phyloP scores from a whole-genome alignment of 208 protist species.

The Crithidia bombi region DNA sequence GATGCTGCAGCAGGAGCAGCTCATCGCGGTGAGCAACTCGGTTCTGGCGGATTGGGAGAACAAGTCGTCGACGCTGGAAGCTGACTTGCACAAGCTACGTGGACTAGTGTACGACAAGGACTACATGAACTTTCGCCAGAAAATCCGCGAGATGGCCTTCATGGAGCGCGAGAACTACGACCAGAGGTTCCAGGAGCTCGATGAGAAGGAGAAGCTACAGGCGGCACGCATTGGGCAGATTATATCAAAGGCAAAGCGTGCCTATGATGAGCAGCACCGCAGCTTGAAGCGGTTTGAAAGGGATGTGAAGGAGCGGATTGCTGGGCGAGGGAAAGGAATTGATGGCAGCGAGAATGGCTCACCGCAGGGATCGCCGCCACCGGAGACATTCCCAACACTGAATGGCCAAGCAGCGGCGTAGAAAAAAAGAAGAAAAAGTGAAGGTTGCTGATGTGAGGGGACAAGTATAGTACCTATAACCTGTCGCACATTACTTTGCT shows the following conservation, averaged over 20 bases:
- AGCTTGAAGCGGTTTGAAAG: slow-evolving; percentile 58
- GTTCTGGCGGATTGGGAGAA: slow-evolving; percentile 72
- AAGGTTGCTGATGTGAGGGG: too few species aligned
- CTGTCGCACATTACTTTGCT: neutral
- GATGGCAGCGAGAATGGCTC: slow-evolving; percentile 13
- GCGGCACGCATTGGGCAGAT: slow-evolving; percentile 53
- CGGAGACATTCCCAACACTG: neutral
- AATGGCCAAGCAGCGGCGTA: neutral
- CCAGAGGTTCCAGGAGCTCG: slow-evolving; percentile 64
- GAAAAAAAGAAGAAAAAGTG: neutral
- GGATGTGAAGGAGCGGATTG: slow-evolving; percentile 38
- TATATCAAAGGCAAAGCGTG: slow-evolving; percentile 45
- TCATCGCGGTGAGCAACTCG: slow-evolving; percentile 51
- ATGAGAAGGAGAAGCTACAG: slow-evolving; percentile 68
- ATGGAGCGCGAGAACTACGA: slow-evolving; percentile 59
- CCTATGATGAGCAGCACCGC: slow-evolving; percentile 56
- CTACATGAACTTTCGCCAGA: slow-evolving; percentile 67
- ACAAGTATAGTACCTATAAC: neutral
- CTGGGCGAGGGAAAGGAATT: neutral
- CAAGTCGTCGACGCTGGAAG: slow-evolving; percentile 59
- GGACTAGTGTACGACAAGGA: slow-evolving; percentile 69
- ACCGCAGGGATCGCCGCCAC: slow-evolving; percentile 11
- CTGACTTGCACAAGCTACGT: slow-evolving; percentile 63
- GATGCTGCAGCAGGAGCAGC: slow-evolving; percentile 64
- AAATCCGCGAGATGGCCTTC: slow-evolving; percentile 62